Base-by-base conservation (phyloP, 495 filamentous ascomycete species). In the Cercophora newfieldiana region DNA sequence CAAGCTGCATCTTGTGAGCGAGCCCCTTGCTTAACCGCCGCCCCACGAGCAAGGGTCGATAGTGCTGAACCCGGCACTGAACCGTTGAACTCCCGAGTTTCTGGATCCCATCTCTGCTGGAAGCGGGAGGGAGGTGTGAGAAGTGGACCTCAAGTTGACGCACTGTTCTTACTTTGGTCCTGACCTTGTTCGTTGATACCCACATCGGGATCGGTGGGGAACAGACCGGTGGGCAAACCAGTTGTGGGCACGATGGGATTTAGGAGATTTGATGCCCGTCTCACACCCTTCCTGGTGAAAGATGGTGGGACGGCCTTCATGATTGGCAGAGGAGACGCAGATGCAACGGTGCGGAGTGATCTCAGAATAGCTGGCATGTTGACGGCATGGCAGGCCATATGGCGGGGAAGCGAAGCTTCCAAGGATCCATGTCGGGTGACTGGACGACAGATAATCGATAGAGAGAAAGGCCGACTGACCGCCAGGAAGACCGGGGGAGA, bases 11-110 rank as follows among this genome's bases (percentile, higher is more conserved):
- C 50, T 53, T n/a, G 8, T 22, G 53, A 19, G 18, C 16, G 29
- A 29, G 64, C 61, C 47, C 54, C 66, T 63, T 68, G 66, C 66
- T 51, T 68, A 63, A 59, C 66, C 66, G 66, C 66, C 64, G 64
- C 29, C 25, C 22, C n/a, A 21, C 55, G 55, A 26, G 26, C 26
- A 31, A 28, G 26, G 37, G 37, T 44, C 50, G 50, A 53, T 53
- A 53, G 50, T 24, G 50, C 37, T 44, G 37, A 44, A 44, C 37
- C 37, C 37, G 37, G 37, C 37, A 44, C 37, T 44, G 37, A 44
- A 30, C 28, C 21, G 30, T 57, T 28, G 55, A 30, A 37, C 31
- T 60, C 29, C 31, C 31, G 30, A 37, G 57, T 25, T 44, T 60
- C 33, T 31, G 57, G 33, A 2, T 21, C 21, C 19, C 50, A 3